A percentile compares a stretch with the other conserved stretches of the same genome.
Conservation (phyloP, 2,329 filamentous ascomycete species). For the Botrytis fragariae region DNA sequence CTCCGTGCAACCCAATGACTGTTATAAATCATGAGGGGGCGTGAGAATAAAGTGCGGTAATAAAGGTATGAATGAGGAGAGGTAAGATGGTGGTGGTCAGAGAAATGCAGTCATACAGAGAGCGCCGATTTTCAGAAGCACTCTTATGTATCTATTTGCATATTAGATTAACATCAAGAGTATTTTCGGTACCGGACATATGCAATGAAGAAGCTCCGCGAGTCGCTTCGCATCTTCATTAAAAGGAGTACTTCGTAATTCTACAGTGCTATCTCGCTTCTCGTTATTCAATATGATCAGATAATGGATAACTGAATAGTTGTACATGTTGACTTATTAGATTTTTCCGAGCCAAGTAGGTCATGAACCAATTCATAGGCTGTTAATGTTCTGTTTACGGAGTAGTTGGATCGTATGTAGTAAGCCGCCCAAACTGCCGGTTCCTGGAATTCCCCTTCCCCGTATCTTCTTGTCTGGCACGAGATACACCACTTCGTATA, state of each 20-base stretch:
- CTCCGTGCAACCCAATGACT: not conserved
- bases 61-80: not conserved
- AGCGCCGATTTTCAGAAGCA: not conserved
- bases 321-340: not conserved
- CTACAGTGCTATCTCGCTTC: not conserved
- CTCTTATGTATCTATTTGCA: not conserved
- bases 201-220: not conserved
- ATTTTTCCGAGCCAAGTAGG: not conserved
- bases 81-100: constrained; percentile 15
- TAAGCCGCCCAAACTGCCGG: constrained; percentile 12
- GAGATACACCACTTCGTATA: not conserved
- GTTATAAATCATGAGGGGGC: not conserved
- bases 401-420: not conserved
- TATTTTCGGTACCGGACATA: not conserved
- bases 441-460: constrained; percentile 1
- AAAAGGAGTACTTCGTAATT: not conserved
- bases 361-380: not conserved
- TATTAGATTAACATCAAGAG: not conserved
- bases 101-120: constrained; percentile 14
- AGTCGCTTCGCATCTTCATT: not conserved
- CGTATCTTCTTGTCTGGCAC: not conserved
- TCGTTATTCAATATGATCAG: not conserved
- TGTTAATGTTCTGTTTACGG: not conserved
- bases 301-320: not conserved
- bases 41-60: constrained; percentile 3